Percentiles rank a stretch among this genome's conserved stretches.
Conservation (phyloP, 768 basidiomycete genomes). For the Mycena latifolia region DNA sequence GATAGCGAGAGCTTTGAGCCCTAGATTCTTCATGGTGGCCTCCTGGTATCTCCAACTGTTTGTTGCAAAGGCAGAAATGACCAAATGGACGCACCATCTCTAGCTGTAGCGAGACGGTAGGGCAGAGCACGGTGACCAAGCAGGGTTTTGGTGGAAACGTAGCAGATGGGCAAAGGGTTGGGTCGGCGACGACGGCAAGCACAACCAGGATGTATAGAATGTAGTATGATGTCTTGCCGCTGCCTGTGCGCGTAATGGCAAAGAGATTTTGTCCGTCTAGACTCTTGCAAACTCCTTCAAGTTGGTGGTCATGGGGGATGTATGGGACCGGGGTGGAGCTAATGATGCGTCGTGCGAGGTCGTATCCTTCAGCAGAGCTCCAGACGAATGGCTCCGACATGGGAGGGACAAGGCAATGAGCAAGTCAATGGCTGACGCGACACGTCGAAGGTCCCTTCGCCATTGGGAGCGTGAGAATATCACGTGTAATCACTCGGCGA, state of each 20-base stretch:
- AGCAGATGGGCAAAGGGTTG: background rate
- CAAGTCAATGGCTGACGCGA: no score
- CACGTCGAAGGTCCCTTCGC: no score
- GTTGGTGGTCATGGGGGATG: constrained; percentile 39
- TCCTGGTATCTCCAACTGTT: background rate
- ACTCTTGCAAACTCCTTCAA: constrained; percentile 31
- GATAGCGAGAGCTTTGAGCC: background rate
- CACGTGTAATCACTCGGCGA: no score
- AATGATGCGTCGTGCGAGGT: background rate
- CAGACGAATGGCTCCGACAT: no score
- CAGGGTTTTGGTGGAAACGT: constrained; percentile 19
- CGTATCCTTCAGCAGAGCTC: constrained; percentile 4
- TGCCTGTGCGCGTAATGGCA: constrained; percentile 38
- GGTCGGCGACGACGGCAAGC: constrained; percentile 25
- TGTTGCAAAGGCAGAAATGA: no score
- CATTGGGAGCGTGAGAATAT: no score
- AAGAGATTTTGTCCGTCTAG: constrained; percentile 35
- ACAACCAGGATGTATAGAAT: constrained; percentile 35
- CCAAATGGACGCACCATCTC: constrained; percentile 9
- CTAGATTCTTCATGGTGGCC: background rate
- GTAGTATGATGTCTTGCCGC: constrained; percentile 38
- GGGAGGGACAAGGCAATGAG: no score
- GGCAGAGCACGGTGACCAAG: constrained; percentile 18
- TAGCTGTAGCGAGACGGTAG: constrained; percentile 4
- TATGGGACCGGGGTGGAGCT: constrained; percentile 18